Base-by-base conservation (phyloP, 2,329 filamentous ascomycete species). In the Ceratocystis eucalypticola region DNA sequence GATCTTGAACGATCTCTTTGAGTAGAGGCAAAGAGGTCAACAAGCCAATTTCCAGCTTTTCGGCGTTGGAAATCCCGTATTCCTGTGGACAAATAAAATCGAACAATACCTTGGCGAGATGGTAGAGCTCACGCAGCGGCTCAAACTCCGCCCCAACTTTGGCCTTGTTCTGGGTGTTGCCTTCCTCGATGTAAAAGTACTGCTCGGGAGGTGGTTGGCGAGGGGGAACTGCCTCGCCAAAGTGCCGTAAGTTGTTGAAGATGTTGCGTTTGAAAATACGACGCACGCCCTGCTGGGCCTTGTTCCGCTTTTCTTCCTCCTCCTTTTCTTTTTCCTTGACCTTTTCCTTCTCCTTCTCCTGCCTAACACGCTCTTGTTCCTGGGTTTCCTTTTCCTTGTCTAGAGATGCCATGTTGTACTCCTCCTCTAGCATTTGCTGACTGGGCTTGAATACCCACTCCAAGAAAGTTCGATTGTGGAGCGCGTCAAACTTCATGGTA, bases 1-100 rank as follows among this genome's bases (percentile, higher is more conserved):
- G 82, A 72, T 99, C 93, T 73, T 92, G 88, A 5, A 99, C 94
- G 71, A 99, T 96, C 76, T 99, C 94, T 75, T 95, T 95, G 59
- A 99, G 84, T 17, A 99, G 80, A 1, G 94, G 95, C 61, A 99
- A 79, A 12, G 92, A 96, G 0, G 94, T 99, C 70, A 99, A 79
- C 1, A 99, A 83, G 1, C 94, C 94, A 74, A 99, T 99, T 74
- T 99, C 94, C n/a, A 99, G 83, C 79, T 99, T 99, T 77, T 99
- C 94, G 68, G 86, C 88, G 72, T 96, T 89, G 3, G 89, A 91
- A 70, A 99, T 99, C 65, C 94, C 94, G 73, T 99, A 99, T 76
- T 99, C 94, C 72, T 99, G 94, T 0, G 94, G 94, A 65, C 94
- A 96, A 72, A 99, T 96, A 74, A 96, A 99, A 76, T 99, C 94